These are phyloP conservation scores for Phalaenopsis aphrodite DNA, from an alignment of 106 monocot species.

Conservation along the genomic window DNA sequence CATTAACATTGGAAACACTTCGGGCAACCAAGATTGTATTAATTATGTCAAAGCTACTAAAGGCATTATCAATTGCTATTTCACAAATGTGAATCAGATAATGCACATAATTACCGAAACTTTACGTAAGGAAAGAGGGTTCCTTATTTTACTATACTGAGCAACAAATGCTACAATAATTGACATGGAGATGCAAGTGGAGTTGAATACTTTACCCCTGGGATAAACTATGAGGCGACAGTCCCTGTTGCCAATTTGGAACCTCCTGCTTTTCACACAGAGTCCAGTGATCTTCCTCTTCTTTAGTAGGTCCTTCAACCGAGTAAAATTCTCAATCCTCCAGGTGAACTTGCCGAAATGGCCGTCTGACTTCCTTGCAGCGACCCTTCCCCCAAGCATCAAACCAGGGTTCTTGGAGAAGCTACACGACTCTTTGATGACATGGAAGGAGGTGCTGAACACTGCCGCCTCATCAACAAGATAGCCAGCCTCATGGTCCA, in stretches of 20 bases:
- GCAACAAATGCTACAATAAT: not conserved
- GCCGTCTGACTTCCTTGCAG: constrained; percentile 68
- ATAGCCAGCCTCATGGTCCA: constrained; percentile 44
- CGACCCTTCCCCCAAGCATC: constrained; percentile 31
- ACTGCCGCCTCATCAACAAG: constrained; percentile 63
- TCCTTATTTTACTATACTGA: not conserved
- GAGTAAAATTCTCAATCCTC: constrained; percentile 93
- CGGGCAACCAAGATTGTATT: not conserved
- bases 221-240: constrained; percentile 97
- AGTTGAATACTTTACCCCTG: constrained; percentile 44
- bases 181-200: not conserved
- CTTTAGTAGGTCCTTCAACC: constrained; percentile 89
- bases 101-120: not conserved
- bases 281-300: constrained; percentile 91
- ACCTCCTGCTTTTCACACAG: constrained; percentile 92
- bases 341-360: constrained; percentile 88
- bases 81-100: too few species aligned
- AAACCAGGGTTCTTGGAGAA: constrained; percentile 43
- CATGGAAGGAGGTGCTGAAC: constrained; percentile 81
- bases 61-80: not conserved
- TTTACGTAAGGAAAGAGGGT: not conserved
- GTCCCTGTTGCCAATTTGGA: constrained; percentile 91
- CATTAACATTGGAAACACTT: not conserved
- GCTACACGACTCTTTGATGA: constrained; percentile 72
- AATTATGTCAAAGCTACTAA: not conserved